Conservation (phyloP, 1,284 basidiomycete genomes). For the Pseudozyma pruni region DNA sequence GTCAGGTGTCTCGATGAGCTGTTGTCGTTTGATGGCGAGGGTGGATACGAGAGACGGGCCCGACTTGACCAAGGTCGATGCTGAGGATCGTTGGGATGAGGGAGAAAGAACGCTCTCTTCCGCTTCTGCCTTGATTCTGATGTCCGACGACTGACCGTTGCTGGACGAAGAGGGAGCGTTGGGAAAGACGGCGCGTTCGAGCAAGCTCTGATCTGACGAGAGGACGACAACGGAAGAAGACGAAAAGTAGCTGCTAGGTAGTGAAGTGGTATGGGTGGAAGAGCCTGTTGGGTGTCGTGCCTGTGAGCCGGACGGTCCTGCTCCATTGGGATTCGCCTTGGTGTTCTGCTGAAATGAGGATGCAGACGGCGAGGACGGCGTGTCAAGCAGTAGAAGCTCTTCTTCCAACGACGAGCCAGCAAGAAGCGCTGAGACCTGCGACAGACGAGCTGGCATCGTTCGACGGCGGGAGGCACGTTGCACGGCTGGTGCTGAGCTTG, state of each 20-base stretch:
- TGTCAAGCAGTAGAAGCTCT: conserved; percentile 43
- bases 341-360: conserved; percentile 5
- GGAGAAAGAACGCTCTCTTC: conserved; percentile 3
- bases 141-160: background rate
- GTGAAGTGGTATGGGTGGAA: background rate
- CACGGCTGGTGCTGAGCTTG: conserved; percentile 9
- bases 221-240: conserved; percentile 29
- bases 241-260: conserved; percentile 4
- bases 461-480: conserved; percentile 34
- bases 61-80: background rate
- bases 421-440: conserved; percentile 50
- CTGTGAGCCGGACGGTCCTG: background rate
- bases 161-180: background rate
- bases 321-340: background rate
- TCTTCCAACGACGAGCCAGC: conserved; percentile 54
- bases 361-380: conserved; percentile 15
- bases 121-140: conserved; percentile 9
- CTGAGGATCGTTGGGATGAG: conserved; percentile 3
- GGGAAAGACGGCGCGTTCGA: conserved; percentile 21
- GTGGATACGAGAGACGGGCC: conserved; percentile 21
- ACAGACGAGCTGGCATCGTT: conserved; percentile 49
- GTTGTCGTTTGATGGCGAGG: conserved; percentile 38
- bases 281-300: conserved; percentile 5
- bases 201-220: conserved; percentile 13
- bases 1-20: conserved; percentile 59